Evolutionary conservation across 305 asterid genomes (phyloP).

Genomic region (Petunia hybrid): DNA sequence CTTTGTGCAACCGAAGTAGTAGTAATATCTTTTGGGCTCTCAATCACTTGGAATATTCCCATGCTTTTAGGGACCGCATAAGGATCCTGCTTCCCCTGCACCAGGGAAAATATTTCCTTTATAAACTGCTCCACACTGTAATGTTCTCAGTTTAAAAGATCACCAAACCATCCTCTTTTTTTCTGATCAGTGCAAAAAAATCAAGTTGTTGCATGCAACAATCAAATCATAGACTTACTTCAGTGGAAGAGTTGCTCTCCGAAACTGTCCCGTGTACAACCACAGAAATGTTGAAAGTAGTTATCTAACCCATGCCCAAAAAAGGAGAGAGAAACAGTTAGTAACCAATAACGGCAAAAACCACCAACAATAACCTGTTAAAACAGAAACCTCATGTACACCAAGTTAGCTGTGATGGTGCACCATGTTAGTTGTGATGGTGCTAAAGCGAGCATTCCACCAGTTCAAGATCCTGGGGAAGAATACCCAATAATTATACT

Average conservation of each 20-base stretch:
- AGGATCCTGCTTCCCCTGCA: conserved; percentile 79
- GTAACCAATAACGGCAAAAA: background rate
- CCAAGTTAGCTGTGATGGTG: background rate
- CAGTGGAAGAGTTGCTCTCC: conserved; percentile 58
- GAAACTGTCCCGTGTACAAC: conserved; percentile 88
- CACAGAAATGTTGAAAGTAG: conserved; percentile 85
- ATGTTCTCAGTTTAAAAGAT: background rate
- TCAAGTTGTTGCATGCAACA: background rate
- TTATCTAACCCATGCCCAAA: conserved; percentile 52
- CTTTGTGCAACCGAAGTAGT: conserved; percentile 84
- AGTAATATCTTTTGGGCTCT: conserved; percentile 83
- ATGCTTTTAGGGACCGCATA: conserved; percentile 74
- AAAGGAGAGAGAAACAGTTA: conserved; percentile 22
- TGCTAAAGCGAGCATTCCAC: background rate
- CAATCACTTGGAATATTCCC: conserved; percentile 75
- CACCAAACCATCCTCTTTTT: background rate
- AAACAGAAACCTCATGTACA: background rate
- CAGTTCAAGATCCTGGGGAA: conserved; percentile 14
- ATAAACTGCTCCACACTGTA: background rate
- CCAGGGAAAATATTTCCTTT: conserved; percentile 28
- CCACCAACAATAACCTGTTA: background rate
- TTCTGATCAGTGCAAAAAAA: conserved; percentile 10
- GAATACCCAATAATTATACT: background rate
- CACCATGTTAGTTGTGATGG: background rate
- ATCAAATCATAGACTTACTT: conserved; percentile 55